Evolutionary conservation across 305 asterid species (phyloP), one percentile per base, ranked within the genome.

Genomic region (Fraxinus paxiana): DNA sequence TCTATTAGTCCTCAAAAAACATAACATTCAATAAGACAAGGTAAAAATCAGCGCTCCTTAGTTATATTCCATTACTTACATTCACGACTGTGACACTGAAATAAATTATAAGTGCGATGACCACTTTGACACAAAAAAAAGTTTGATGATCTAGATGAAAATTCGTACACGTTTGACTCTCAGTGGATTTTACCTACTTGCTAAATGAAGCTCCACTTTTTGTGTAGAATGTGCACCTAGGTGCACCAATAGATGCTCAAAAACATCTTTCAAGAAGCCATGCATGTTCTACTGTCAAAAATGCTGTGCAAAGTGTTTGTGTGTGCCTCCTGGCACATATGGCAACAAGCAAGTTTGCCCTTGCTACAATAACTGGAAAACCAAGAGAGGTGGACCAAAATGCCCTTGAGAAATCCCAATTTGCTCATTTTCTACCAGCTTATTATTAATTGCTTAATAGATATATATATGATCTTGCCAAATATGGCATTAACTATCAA

Each of bases 341-440:
- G 93, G 93, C 82, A 90, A 88, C 87, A 90, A 90, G 87, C 87
- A 87, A 79, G 82, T 84, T 12, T 90, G 93, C 87, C 91, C 93
- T 56, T 90, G 91, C 86, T 88, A 90, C 86, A 88, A 90, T 80
- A 90, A 88, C 89, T 90, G 90, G 93, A 90, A 90, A 85, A 90
- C 91, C 82, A 86, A 88, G 81, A 54, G 61, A 77, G 93, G 91
- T 35, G 88, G 91, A 38, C 93, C 93, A 0, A 90, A 90, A 73
- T 90, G 93, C 86, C 91, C 93, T 28, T 87, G 79, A 86, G 63
- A 77, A 28, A 9, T 5, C 1, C 77, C 72, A 3, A 13, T 31
- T 17, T 77, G 75, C 51, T 28, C 35, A 70, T 51, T 12, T 73
- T 73, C 3, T 48, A 78, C 46, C 26, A 33, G n/a, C 37, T 74